Evolutionary conservation across 1,284 basidiomycete genomes (phyloP), one percentile per base, ranked within the genome.

Genomic region (Trametes hirsuta): DNA sequence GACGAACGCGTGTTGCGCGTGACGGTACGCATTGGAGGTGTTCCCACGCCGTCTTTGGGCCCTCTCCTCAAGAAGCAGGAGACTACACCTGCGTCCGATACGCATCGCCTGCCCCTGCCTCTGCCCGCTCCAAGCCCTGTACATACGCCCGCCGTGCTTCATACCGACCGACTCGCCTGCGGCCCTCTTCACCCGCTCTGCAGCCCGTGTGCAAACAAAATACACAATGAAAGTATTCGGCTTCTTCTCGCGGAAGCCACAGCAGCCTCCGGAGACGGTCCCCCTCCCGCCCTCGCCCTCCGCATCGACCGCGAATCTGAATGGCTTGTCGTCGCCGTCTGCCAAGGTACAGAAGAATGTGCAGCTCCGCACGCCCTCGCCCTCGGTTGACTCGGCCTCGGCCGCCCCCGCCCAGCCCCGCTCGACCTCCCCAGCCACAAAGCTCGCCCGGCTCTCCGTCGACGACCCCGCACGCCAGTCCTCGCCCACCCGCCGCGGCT

Each of bases 281-380:
- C 58, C 64, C 21, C 64, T 63, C 53, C 64, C 61, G 36, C 56
- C 61, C 42, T 65, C 64, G 4, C 61, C 64, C 47, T 56, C 59
- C 25, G 61, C 64, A 50, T 65, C 64, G 1, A 47, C 64, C 37
- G 53, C 61, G 6, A 61, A 65, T 30, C 59, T 58, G 18, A 18
- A 18, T 18, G 18, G 18, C 18, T 1, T 18, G 18, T 18, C 18
- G 30, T 62, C 58, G 18, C 55, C 64, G 15, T 41, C 54, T 4
- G 54, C 55, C n/a, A 65, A 65, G 50, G 55, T 51, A 34, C 56
- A 56, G 53, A 65, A 65, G 61, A 63, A 69, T 48, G 62, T 66
- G 14, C 81, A 81, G 67, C 74, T 82, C 9, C 78, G 82, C 12
- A 84, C 83, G 0, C 83, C 84, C 0, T 81, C 84, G 0, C 82